phyloP scores from a whole-genome alignment of 2,329 filamentous ascomycete genomes.

The Microcyclospora pomicola region DNA sequence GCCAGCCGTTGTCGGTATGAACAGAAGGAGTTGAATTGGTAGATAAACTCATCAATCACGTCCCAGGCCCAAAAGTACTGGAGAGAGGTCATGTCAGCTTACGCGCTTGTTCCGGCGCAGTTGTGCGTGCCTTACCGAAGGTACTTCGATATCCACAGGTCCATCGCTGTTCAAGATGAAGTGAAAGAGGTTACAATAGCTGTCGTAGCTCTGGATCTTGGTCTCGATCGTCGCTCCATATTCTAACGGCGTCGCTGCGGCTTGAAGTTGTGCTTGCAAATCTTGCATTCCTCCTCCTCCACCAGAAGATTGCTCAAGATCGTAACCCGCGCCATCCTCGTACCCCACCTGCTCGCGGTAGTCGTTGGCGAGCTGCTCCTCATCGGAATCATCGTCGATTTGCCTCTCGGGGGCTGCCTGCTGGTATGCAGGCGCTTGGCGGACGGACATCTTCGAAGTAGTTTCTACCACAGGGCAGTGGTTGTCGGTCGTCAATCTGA shows the following conservation, averaged over 20 bases:
- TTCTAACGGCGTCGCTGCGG: constrained; percentile 87
- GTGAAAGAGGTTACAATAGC: constrained; percentile 98
- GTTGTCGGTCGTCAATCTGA: neutral
- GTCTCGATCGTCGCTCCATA: constrained; percentile 91
- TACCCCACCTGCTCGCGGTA: constrained; percentile 95
- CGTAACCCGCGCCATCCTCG: constrained; percentile 52
- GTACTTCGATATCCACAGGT: constrained; percentile 92
- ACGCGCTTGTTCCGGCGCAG: neutral
- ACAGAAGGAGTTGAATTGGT: constrained; percentile 99
- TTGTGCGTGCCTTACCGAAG: constrained; percentile 55
- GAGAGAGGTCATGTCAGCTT: constrained; percentile 6
- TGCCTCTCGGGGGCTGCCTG: constrained; percentile 25
- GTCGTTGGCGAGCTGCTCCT: constrained; percentile 89
- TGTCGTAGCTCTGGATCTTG: constrained; percentile 98
- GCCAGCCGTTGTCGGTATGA: constrained; percentile 89
- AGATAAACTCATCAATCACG: constrained; percentile 99
- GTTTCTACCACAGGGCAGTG: neutral
- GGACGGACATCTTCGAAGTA: constrained; percentile 23
- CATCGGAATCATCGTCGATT: constrained; percentile 58
- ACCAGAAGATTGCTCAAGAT: constrained; percentile 55
- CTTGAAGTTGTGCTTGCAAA: constrained; percentile 79
- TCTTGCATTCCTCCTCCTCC: constrained; percentile 65
- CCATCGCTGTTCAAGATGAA: constrained; percentile 98
- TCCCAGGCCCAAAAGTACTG: constrained; percentile 99
- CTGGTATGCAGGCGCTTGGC: constrained; percentile 27